These are phyloP conservation scores for Eimeria maxima DNA, from an alignment of 169 alveolate species.

Conservation along the genomic window DNA sequence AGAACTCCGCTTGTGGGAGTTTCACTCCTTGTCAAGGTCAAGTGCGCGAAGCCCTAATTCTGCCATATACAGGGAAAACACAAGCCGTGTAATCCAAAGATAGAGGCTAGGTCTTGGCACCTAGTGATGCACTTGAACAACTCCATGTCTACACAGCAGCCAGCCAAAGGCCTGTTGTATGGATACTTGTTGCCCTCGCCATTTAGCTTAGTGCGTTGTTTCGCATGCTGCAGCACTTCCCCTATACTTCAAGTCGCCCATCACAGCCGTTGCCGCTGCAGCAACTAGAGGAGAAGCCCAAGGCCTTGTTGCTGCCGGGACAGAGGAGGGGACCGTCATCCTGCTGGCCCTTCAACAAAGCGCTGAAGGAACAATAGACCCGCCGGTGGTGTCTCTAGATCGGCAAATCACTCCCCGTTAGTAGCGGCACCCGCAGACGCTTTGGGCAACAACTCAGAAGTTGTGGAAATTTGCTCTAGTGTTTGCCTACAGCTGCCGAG, in stretches of 20 bases:
- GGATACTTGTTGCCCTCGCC: neutral
- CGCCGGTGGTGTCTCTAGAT: neutral
- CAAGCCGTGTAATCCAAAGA: neutral
- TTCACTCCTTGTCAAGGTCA: neutral
- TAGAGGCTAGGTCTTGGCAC: no score
- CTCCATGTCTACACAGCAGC: neutral
- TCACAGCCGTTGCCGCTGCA: conserved; percentile 62
- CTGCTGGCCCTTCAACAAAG: conserved; percentile 25
- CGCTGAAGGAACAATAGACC: neutral
- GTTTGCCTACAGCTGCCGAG: neutral
- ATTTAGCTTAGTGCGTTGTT: neutral
- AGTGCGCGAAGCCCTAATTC: neutral
- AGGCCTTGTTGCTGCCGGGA: conserved; percentile 53
- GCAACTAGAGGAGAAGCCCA: neutral
- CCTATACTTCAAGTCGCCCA: conserved; percentile 54
- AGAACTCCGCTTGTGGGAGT: conserved; percentile 63
- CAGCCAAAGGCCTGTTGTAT: neutral
- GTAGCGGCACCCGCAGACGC: neutral
- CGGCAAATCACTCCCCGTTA: conserved; percentile 28
- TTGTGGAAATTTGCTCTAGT: neutral
- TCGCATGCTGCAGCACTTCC: conserved; percentile 47
- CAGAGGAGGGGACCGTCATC: conserved; percentile 45
- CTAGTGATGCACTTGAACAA: neutral
- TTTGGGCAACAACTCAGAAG: neutral
- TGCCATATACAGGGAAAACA: neutral